phyloP scores from a whole-genome alignment of 176 grass and related monocot genomes.

The Avena insularis region DNA sequence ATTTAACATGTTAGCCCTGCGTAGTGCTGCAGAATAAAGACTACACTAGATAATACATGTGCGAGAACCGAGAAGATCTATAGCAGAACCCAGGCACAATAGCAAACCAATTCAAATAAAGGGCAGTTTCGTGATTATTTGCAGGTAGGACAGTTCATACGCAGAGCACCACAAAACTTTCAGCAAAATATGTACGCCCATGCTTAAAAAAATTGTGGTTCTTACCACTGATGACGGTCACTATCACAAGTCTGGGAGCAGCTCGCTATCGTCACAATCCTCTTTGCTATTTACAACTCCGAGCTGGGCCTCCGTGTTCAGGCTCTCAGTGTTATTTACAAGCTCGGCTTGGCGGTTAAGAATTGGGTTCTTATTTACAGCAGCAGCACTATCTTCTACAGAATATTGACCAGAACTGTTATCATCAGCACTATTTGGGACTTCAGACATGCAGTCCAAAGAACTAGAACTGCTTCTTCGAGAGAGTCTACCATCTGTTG shows the following conservation, averaged over 20 bases:
- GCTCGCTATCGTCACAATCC: constrained; percentile 61
- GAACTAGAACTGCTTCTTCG: constrained; percentile 75
- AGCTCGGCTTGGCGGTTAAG: constrained; percentile 54
- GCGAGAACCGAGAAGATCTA: constrained; percentile 1
- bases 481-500: constrained; percentile 66
- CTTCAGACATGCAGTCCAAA: constrained; percentile 74
- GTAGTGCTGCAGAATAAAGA: constrained; percentile 5
- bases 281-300: constrained; percentile 83
- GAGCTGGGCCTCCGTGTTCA: constrained; percentile 68
- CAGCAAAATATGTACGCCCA: constrained; percentile 6
- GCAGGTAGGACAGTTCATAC: background rate
- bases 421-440: constrained; percentile 52
- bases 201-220: background rate
- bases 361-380: constrained; percentile 78
- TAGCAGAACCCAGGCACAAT: background rate
- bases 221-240: constrained; percentile 51
- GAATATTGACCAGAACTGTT: constrained; percentile 48
- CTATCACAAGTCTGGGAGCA: constrained; percentile 56
- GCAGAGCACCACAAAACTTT: background rate
- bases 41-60: background rate
- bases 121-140: background rate
- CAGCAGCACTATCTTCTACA: constrained; percentile 52
- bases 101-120: constrained; percentile 4
- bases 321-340: constrained; percentile 77
- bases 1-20: constrained; percentile 11